Evolutionary conservation across 2,329 filamentous ascomycete species (phyloP).

Genomic region (Sodiomyces alkalinus): DNA sequence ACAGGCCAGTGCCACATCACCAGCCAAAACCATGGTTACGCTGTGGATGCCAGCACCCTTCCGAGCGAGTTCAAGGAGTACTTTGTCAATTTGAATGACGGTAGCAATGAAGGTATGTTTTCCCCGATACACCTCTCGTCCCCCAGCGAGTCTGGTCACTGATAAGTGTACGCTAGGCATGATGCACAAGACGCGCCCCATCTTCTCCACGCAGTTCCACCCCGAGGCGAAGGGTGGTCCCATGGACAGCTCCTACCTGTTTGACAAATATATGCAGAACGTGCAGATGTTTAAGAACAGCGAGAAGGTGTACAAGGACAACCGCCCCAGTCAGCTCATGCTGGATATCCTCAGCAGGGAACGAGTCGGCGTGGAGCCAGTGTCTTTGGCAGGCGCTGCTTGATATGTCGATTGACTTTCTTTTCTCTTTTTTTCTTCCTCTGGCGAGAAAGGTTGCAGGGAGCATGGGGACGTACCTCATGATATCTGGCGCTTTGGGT

Average conservation of each 20-base stretch:
- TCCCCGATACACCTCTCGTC: constrained; percentile 94
- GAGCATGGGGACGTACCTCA: too few species aligned
- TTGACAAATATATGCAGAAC: constrained; percentile 89
- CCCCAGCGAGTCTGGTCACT: constrained; percentile 72
- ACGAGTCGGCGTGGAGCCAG: constrained; percentile 75
- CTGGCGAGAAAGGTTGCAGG: too few species aligned
- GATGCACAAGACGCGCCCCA: constrained; percentile 89
- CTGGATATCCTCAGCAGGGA: constrained; percentile 88
- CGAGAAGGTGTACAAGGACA: constrained; percentile 68
- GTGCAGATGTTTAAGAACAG: constrained; percentile 79
- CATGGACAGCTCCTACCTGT: constrained; percentile 88
- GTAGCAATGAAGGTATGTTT: constrained; percentile 94
- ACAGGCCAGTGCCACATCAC: constrained; percentile 98
- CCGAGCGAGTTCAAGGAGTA: constrained; percentile 88
- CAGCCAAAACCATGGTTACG: constrained; percentile 96
- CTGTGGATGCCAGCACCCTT: constrained; percentile 73
- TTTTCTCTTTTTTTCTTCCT: too few species aligned
- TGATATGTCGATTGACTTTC: too few species aligned
- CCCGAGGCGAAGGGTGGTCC: constrained; percentile 96
- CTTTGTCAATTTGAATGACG: constrained; percentile 96
- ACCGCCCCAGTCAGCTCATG: constrained; percentile 72
- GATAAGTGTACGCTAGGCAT: constrained; percentile 37
- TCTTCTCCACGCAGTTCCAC: constrained; percentile 98
- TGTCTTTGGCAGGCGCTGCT: constrained; percentile 36
- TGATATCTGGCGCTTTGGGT: too few species aligned